phyloP scores from a whole-genome alignment of 306 rosid genomes.

The Alnus glutinosa region DNA sequence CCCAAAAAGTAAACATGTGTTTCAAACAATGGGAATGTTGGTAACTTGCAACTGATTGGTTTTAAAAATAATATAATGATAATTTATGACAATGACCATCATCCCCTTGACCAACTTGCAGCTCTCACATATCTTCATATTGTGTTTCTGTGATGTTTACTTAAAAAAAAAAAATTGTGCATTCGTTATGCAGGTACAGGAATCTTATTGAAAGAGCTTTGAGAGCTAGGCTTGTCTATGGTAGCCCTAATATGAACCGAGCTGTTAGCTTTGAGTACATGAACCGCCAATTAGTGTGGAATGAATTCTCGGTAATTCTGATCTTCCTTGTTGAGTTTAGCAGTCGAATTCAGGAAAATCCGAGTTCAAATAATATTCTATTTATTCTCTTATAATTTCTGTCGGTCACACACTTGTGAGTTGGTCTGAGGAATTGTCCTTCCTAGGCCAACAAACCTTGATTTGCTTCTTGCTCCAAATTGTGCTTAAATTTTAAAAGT shows the following conservation, averaged over 20 bases:
- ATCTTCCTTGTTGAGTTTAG: constrained; percentile 15
- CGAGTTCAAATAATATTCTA: background rate
- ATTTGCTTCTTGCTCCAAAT: background rate
- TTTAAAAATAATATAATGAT: background rate
- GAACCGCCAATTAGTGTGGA: constrained; percentile 99
- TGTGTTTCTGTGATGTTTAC: constrained; percentile 11
- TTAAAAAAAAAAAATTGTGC: background rate
- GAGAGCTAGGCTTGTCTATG: constrained; percentile 94
- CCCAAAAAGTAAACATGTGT: background rate
- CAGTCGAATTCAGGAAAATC: constrained; percentile 2
- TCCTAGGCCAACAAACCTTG: background rate
- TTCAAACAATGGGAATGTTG: background rate
- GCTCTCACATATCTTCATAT: constrained; percentile 12
- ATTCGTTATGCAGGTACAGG: constrained; percentile 70
- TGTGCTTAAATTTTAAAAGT: background rate
- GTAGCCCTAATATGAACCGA: constrained; percentile 92
- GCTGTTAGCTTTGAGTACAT: constrained; percentile 99
- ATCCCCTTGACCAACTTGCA: constrained; percentile 21
- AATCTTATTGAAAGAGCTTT: constrained; percentile 92
- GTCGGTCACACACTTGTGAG: background rate
- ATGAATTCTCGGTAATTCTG: constrained; percentile 85
- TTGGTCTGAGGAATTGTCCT: background rate
- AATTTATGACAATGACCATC: background rate
- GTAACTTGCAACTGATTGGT: background rate
- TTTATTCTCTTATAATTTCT: background rate